Evolutionary conservation across 176 grass and related monocot genomes (phyloP), one percentile per base, ranked within the genome.

Genomic region (Calamus simplicifolius): DNA sequence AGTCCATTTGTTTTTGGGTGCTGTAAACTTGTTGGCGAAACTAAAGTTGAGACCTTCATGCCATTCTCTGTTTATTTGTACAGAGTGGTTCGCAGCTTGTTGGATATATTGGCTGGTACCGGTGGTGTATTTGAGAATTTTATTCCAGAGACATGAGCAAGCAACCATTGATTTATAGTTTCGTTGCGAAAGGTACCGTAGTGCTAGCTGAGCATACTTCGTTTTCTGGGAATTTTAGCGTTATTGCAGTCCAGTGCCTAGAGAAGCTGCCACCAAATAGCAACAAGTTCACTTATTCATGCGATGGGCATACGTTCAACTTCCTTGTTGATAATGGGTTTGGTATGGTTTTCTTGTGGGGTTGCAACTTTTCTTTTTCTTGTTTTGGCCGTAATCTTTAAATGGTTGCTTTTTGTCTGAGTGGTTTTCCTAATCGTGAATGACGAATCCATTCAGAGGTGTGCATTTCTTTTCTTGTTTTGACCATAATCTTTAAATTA

Each of bases 301-400:
- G 91, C 26, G 91, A 96, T 73, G 91, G 86, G 2, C 80, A 87
- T 77, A 96, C 86, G 50, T 96, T 96, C 81, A 96, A 96, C 81
- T 96, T 90, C 71, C 72, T 95, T 67, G 59, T 90, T 10, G 82
- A 95, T 70, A 81, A 63, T 18, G 82, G 73, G 19, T 90, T 90
- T 13, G 86, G 90, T 95, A 95, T 21, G 17, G 1, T 50, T 14
- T 18, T 17, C 0, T 16, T 6, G 21, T 23, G 16, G 8, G 6
- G 35, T 48, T 19, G 21, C 15, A 43, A 0, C 35, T 43, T 12
- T 43, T 43, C 8, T 43, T 43, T 23, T 43, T 43, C 35, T 43
- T 43, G 35, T 43, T 43, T 43, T 43, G 8, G 1, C 8, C 35
- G 12, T 43, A 12, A 2, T 43, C 35, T 43, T 23, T 23, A 23